phyloP scores from a whole-genome alignment of 345 rosid species.

The Gossypium sturtianum region DNA sequence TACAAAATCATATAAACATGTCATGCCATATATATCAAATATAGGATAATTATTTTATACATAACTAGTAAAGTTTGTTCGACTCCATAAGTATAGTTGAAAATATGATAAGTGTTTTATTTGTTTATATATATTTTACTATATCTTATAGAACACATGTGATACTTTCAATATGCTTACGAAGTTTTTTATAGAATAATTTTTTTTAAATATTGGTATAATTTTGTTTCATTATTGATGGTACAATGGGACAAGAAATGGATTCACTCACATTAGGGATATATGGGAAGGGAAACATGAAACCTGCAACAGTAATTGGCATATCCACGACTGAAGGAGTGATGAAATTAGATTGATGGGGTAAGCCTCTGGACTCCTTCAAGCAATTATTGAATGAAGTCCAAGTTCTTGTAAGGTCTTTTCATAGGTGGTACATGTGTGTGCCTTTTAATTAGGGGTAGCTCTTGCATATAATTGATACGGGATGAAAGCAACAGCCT shows the following conservation, averaged over 20 bases:
- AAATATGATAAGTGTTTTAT: too few species aligned
- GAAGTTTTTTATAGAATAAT: too few species aligned
- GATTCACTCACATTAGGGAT: background rate
- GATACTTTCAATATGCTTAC: too few species aligned
- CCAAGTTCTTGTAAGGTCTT: background rate
- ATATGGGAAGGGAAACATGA: background rate
- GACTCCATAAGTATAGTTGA: too few species aligned
- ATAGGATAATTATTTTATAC: too few species aligned
- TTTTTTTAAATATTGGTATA: too few species aligned
- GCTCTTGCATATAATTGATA: background rate
- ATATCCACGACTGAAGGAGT: background rate
- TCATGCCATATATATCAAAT: too few species aligned
- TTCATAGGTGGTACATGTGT: background rate
- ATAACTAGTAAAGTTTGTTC: too few species aligned
- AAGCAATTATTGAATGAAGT: background rate
- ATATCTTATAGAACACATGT: too few species aligned
- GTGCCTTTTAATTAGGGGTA: background rate
- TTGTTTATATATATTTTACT: too few species aligned
- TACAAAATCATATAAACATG: background rate
- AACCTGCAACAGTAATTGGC: background rate
- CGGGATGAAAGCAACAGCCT: too few species aligned
- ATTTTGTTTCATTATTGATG: background rate
- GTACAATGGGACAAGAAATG: constrained; percentile 1
- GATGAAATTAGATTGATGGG: background rate
- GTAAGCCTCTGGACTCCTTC: background rate